Evolutionary conservation across 768 basidiomycete genomes (phyloP), one percentile per base, ranked within the genome.

Genomic region (Russula virescens): DNA sequence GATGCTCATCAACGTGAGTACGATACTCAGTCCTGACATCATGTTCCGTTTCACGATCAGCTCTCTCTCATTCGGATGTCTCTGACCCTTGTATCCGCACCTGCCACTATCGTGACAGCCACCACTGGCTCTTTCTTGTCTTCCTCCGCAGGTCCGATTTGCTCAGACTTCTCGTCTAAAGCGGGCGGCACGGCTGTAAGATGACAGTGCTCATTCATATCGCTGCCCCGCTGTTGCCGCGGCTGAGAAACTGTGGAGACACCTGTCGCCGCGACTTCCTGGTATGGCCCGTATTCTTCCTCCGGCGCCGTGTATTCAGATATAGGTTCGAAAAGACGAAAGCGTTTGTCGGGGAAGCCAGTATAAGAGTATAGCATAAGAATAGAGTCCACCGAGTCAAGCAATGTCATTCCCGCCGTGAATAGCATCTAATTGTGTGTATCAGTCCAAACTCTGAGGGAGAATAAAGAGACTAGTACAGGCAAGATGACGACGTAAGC

Each of bases 291-390:
- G 26, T 18, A 49, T 54, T 16, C 50, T 3, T 21, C n/a, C n/a
- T n/a, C 34, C 2, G 51, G 19, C 7, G 8, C 28, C 2, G 25
- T 46, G 8, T 34, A 53, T 35, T 34, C 50, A 23, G n/a, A 28
- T 28, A 6, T 23, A 11, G 25, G 69, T 63, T 82, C 80, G 53
- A 87, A 76, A 56, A 84, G 66, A 21, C 69, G 72, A 76, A 81
- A 82, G 0, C 78, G 77, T 18, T 73, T 75, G 64, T 84, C 79
- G 10, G 84, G 79, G 66, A 87, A 83, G 19, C 83, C 85, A 3
- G 89, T 78, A 71, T 96, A 96, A 2, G 92, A 93, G 74, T 91
- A 91, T 5, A 96, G 77, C 92, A 96, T 94, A 56, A 95, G 71
- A 59, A 95, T 79, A 0, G 91, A 94, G 75, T 96, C 93, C 26